These are phyloP conservation scores for Saturnispora sanitii DNA, from an alignment of 805 yeast species.

Conservation along the genomic window DNA sequence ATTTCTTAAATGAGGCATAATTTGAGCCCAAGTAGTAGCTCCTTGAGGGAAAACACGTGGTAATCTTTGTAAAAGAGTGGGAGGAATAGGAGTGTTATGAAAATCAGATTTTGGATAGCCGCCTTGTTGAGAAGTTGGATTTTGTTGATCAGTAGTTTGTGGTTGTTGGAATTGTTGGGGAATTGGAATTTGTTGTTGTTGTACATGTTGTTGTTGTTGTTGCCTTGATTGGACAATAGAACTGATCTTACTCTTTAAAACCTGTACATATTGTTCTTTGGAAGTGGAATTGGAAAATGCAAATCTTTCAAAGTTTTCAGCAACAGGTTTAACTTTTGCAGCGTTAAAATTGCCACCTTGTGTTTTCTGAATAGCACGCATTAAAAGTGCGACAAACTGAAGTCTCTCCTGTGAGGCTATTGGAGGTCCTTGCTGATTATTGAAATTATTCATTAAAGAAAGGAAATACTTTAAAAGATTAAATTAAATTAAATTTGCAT, in stretches of 20 bases:
- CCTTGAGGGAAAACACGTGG: slow-evolving; percentile 67
- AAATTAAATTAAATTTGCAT: background rate
- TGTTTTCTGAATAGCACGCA: slow-evolving; percentile 25
- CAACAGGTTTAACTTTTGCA: slow-evolving; percentile 41
- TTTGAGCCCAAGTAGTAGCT: slow-evolving; percentile 73
- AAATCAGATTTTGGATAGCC: slow-evolving; percentile 29
- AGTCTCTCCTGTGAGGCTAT: slow-evolving; percentile 24
- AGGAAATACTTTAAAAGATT: background rate
- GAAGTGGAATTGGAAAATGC: slow-evolving; percentile 49
- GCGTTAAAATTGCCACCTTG: slow-evolving; percentile 25
- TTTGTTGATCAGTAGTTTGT: slow-evolving; percentile 6
- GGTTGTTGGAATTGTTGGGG: slow-evolving; percentile 13
- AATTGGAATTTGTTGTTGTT: slow-evolving; percentile 11
- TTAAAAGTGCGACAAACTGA: slow-evolving; percentile 26
- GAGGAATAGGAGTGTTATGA: slow-evolving; percentile 65
- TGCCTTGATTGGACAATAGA: slow-evolving; percentile 29
- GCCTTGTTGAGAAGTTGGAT: slow-evolving; percentile 9
- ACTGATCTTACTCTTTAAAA: slow-evolving; percentile 32
- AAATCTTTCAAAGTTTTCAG: slow-evolving; percentile 63
- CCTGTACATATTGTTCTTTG: slow-evolving; percentile 48
- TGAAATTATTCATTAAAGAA: slow-evolving; percentile 8
- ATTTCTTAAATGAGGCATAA: slow-evolving; percentile 48
- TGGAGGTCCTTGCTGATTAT: slow-evolving; percentile 12
- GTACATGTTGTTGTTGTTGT: slow-evolving; percentile 10
- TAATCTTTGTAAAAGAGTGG: slow-evolving; percentile 49